Conservation (phyloP, 306 rosid genomes). For the Parietaria judaica region DNA sequence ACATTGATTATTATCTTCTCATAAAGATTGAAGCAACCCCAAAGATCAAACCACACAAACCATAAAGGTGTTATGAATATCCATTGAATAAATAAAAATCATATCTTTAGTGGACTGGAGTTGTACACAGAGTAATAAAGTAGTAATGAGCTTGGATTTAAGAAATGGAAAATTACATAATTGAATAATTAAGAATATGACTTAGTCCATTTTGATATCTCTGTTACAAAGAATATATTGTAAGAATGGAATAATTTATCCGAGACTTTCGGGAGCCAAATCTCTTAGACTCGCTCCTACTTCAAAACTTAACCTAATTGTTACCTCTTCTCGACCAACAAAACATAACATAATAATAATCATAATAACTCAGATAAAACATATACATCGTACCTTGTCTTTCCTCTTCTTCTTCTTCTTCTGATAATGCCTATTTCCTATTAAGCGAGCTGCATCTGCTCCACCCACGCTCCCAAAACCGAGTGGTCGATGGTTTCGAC, state of each 20-base stretch:
- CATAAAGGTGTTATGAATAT: conserved; percentile 10
- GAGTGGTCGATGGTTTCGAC: conserved; percentile 60
- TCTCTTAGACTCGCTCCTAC: no score
- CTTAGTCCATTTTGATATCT: conserved; percentile 16
- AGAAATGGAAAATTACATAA: no score
- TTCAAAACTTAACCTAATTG: background rate
- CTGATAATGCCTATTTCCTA: conserved; percentile 35
- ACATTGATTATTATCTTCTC: background rate
- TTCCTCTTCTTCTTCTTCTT: conserved; percentile 14
- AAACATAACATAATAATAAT: conserved; percentile 19
- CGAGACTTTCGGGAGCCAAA: conserved; percentile 10
- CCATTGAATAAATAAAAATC: conserved; percentile 2
- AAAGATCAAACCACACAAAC: background rate
- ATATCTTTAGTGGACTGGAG: conserved; percentile 7
- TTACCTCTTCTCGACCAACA: conserved; percentile 19
- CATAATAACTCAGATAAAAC: background rate
- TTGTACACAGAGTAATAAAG: conserved; percentile 7
- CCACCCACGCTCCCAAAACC: conserved; percentile 84
- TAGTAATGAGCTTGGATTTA: no score
- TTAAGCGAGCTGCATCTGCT: conserved; percentile 77
- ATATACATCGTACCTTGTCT: conserved; percentile 22
- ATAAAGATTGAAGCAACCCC: background rate
- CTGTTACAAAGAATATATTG: conserved; percentile 33
- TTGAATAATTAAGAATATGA: background rate
- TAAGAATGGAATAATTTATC: conserved; percentile 24